Percentiles rank a stretch among this genome's conserved stretches.
Evolutionary conservation across 1,284 basidiomycete genomes (phyloP).

Genomic region (Blastosporella zonata): DNA sequence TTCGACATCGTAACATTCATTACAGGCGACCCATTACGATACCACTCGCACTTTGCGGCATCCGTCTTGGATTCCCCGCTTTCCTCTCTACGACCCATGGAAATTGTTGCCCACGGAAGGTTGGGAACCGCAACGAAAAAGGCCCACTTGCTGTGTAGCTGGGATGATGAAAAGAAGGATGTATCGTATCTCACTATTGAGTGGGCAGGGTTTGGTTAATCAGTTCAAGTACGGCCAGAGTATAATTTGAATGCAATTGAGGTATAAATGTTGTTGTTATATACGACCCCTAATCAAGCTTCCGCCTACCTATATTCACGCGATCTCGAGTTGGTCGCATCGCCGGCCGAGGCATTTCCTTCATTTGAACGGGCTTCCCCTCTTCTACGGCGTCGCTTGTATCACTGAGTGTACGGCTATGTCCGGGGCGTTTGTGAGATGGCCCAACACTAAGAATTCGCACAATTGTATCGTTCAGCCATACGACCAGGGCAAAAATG

Average conservation of each 20-base stretch:
- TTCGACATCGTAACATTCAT: slow-evolving; percentile 5
- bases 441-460: slow-evolving; percentile 56
- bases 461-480: slow-evolving; percentile 71
- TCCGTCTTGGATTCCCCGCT: slow-evolving; percentile 70
- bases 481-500: slow-evolving; percentile 68
- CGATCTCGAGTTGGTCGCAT: slow-evolving; percentile 22
- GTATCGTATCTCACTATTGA: slow-evolving; percentile 83
- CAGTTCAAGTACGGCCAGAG: neutral
- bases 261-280: slow-evolving; percentile 11
- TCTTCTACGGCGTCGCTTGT: slow-evolving; percentile 52
- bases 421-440: slow-evolving; percentile 10
- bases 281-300: slow-evolving; percentile 31
- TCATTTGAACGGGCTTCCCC: slow-evolving; percentile 34
- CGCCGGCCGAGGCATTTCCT: slow-evolving; percentile 7
- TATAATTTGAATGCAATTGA: slow-evolving; percentile 1
- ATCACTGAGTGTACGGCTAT: slow-evolving; percentile 36
- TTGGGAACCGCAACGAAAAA: slow-evolving; percentile 98
- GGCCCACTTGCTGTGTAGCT: slow-evolving; percentile 87
- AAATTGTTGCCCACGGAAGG: slow-evolving; percentile 92
- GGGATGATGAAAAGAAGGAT: slow-evolving; percentile 68
- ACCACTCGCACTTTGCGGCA: slow-evolving; percentile 95
- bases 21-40: slow-evolving; percentile 89
- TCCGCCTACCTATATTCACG: slow-evolving; percentile 34
- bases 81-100: slow-evolving; percentile 74
- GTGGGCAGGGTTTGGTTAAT: slow-evolving; percentile 88